These are phyloP conservation scores for Xylariaceae sp. DNA, from an alignment of 2,329 filamentous ascomycete genomes.

Conservation along the genomic window DNA sequence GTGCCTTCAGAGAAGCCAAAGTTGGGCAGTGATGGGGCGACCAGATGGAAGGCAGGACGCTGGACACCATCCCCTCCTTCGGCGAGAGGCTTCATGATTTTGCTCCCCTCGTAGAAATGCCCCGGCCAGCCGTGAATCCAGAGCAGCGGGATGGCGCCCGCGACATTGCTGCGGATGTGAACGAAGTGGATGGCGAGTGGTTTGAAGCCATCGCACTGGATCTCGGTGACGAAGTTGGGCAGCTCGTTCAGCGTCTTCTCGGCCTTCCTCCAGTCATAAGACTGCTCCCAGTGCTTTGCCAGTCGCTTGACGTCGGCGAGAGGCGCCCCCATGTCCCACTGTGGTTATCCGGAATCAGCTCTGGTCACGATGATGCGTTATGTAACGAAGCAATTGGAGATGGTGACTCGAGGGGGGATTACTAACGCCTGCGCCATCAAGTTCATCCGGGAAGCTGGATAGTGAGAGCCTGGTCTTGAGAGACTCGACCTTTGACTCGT, in stretches of 20 bases:
- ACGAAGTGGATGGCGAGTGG: slow-evolving; percentile 36
- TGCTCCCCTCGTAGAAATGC: slow-evolving; percentile 60
- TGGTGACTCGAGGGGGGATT: neutral
- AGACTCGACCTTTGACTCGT: slow-evolving; percentile 30
- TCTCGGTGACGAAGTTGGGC: slow-evolving; percentile 33
- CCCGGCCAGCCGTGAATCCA: slow-evolving; percentile 51
- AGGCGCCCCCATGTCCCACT: slow-evolving; percentile 36
- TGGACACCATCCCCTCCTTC: slow-evolving; percentile 29
- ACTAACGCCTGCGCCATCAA: slow-evolving; percentile 30
- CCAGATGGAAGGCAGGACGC: slow-evolving; percentile 46
- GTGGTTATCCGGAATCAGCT: neutral
- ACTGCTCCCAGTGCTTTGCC: slow-evolving; percentile 32
- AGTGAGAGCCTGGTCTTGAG: slow-evolving; percentile 33
- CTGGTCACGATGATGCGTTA: neutral
- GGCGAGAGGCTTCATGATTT: slow-evolving; percentile 49
- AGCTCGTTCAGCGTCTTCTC: slow-evolving; percentile 33
- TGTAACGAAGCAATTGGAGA: neutral
- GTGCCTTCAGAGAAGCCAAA: slow-evolving; percentile 42
- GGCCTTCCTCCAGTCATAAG: slow-evolving; percentile 33
- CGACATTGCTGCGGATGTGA: slow-evolving; percentile 30
- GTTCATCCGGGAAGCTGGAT: slow-evolving; percentile 36
- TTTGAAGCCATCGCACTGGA: slow-evolving; percentile 36
- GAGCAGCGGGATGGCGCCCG: slow-evolving; percentile 30
- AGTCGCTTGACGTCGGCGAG: slow-evolving; percentile 34
- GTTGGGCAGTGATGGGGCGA: slow-evolving; percentile 53